These are phyloP conservation scores for Hymenotorrendiella dingleyae DNA, from an alignment of 2,329 filamentous ascomycete species.

Conservation along the genomic window DNA sequence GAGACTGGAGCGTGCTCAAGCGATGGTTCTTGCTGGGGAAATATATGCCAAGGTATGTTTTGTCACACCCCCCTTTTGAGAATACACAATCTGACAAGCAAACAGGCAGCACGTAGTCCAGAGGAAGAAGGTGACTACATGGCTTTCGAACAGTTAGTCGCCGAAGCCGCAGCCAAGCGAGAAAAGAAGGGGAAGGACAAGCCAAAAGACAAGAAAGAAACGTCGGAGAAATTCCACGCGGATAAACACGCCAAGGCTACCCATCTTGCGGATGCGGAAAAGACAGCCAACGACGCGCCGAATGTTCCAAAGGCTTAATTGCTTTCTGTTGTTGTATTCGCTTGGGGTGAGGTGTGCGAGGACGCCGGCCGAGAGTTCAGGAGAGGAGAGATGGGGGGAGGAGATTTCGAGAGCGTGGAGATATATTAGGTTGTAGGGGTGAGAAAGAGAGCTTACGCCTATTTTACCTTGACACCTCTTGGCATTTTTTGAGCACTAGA, in stretches of 20 bases:
- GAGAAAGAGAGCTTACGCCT: background rate
- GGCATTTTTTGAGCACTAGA: background rate
- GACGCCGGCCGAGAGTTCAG: background rate
- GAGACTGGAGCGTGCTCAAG: slow-evolving; percentile 84
- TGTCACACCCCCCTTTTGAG: background rate
- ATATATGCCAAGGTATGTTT: slow-evolving; percentile 74
- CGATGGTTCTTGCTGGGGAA: slow-evolving; percentile 80
- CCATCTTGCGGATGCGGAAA: slow-evolving; percentile 20
- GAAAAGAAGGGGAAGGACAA: slow-evolving; percentile 64
- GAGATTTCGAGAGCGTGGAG: no score
- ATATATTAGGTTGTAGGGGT: no score
- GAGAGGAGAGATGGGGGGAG: background rate
- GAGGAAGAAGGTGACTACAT: slow-evolving; percentile 99
- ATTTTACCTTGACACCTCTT: background rate
- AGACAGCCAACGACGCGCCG: slow-evolving; percentile 33
- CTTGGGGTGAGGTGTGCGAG: background rate
- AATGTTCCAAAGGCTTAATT: slow-evolving; percentile 32
- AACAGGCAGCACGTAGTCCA: slow-evolving; percentile 75
- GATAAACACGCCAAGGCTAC: no score
- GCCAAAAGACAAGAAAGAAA: slow-evolving; percentile 47
- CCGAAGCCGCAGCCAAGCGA: slow-evolving; percentile 93
- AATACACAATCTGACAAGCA: background rate
- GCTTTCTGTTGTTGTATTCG: background rate
- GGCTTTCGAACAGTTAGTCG: slow-evolving; percentile 96
- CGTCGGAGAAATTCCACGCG: no score